These are phyloP conservation scores for Chenopodium formosanum DNA, from an alignment of 148 eudicot genomes.

Conservation along the genomic window DNA sequence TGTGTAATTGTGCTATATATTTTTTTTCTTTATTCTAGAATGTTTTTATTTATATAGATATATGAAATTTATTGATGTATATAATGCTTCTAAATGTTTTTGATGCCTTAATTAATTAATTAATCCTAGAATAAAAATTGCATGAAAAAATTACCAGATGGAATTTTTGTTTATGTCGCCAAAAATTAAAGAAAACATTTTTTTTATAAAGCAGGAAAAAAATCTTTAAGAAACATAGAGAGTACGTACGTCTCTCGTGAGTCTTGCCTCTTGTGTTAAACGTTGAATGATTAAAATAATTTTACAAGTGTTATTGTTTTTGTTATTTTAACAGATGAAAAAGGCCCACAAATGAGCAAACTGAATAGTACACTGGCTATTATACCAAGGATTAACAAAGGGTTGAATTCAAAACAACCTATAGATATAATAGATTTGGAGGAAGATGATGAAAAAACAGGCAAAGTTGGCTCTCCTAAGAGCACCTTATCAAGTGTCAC, in stretches of 20 bases:
- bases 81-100: no score
- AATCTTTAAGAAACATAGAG: no score
- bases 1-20: no score
- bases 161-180: background rate
- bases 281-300: no score
- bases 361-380: conserved; percentile 4
- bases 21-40: no score
- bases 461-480: conserved; percentile 59
- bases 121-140: background rate
- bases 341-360: conserved; percentile 15
- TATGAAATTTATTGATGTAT: no score
- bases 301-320: background rate
- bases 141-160: background rate
- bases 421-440: conserved; percentile 27
- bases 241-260: no score
- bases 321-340: conserved; percentile 13
- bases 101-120: background rate
- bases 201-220: no score
- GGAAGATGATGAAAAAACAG: conserved; percentile 36
- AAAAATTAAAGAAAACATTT: no score
- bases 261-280: no score
- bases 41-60: no score
- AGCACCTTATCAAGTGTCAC: conserved; percentile 63
- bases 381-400: conserved; percentile 14
- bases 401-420: conserved; percentile 36